These are phyloP conservation scores for Passalora sequoiae DNA, from an alignment of 2,329 filamentous ascomycete species.

Conservation along the genomic window DNA sequence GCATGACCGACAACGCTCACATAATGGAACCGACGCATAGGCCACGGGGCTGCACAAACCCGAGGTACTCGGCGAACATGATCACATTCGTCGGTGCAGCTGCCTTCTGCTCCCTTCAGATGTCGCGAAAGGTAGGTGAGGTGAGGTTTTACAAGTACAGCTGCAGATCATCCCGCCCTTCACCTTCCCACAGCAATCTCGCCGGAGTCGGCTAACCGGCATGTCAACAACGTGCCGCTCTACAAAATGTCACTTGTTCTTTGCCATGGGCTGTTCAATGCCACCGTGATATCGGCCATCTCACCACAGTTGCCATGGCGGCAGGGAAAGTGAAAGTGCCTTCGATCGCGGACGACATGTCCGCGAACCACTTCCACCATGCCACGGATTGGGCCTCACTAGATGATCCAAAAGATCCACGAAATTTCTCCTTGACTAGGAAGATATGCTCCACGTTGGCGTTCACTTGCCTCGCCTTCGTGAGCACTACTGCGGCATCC, in stretches of 20 bases:
- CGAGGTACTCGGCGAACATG: too few relatives aligned
- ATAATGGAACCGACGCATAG: too few relatives aligned
- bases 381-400: constrained; percentile 28
- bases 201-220: constrained; percentile 7
- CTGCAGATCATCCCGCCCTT: constrained; percentile 3
- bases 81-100: too few relatives aligned
- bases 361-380: constrained; percentile 9
- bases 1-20: too few relatives aligned
- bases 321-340: background rate
- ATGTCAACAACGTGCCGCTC: constrained; percentile 2
- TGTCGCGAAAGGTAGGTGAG: too few relatives aligned
- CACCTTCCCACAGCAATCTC: constrained; percentile 1
- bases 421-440: constrained; percentile 27
- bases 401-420: constrained; percentile 30
- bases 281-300: too few relatives aligned
- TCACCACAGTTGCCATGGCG: constrained; percentile 1
- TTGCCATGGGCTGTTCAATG: too few relatives aligned
- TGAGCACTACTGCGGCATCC: constrained; percentile 30
- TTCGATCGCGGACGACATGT: background rate
- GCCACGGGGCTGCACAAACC: too few relatives aligned
- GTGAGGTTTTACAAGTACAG: too few relatives aligned
- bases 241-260: background rate
- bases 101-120: too few relatives aligned
- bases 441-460: constrained; percentile 25
- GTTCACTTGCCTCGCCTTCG: constrained; percentile 29